Base-by-base conservation (phyloP, 352 stramenopile species). In the Globisporangium perplexum region DNA sequence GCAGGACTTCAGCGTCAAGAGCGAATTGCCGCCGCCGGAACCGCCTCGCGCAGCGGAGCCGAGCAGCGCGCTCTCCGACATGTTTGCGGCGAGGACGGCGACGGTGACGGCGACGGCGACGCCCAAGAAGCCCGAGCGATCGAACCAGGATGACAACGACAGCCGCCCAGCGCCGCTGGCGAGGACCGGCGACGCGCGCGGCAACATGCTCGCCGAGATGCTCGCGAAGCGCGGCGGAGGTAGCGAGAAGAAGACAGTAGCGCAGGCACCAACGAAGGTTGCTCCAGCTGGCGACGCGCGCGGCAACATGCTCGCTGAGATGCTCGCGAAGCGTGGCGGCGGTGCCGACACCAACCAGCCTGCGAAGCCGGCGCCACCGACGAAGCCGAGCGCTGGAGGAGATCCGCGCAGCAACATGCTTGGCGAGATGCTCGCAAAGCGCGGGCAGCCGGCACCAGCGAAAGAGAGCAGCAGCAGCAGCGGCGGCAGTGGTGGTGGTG, bases 281-380 rank as follows among this genome's bases (percentile, higher is more conserved):
- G 24, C 14, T 4, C 11, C 26, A 31, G 24, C n/a, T 3, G 61
- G 57, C 14, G 47, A 51, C 18, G 28, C 46, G 12, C 36, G 38
- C 43, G 51, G 36, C 17, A 66, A 66, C 26, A 55, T 64, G 22
- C 43, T 72, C 23, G 59, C 57, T 15, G 62, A 67, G 36, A 76
- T 73, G 65, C 65, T 76, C 7, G 59, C 60, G 14, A 64, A 53
- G 35, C 64, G 68, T 11, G 56, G 38, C 8, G 38, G n/a, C 5
- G 56, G 65, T 26, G 39, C 62, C 51, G 7, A 28, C 8, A 50
- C 62, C 6, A 55, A 73, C 2, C 45, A 71, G 17, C 35, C 68
- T 22, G 62, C 53, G 12, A 20, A 42, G 36, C 20, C 30, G 31
- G 20, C 28, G 20, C n/a, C n/a, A n/a, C n/a, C 42, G 20, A 20